Percentiles rank a stretch among this genome's conserved stretches.
Conservation (phyloP, 345 rosid genomes). For the Lumnitzera racemosa region DNA sequence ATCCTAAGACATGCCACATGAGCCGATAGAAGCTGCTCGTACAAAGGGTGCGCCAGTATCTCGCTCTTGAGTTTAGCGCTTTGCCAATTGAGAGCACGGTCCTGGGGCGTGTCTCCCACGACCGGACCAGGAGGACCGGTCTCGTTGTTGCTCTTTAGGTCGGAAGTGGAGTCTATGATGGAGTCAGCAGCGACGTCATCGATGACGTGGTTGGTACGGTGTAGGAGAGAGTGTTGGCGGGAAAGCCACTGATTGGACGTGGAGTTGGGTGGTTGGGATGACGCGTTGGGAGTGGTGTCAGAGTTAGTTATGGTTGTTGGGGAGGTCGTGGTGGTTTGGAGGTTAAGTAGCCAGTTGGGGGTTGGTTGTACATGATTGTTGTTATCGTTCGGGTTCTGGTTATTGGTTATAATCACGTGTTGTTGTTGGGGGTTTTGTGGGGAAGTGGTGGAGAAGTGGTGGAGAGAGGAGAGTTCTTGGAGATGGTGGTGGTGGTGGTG, state of each 20-base stretch:
- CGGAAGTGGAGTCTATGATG: conserved; percentile 28
- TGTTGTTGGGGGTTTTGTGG: too few species aligned
- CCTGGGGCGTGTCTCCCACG: conserved; percentile 25
- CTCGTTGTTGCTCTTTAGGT: conserved; percentile 27
- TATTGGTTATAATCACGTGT: conserved; percentile 33
- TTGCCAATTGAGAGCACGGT: conserved; percentile 68
- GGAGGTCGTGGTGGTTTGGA: conserved; percentile 36
- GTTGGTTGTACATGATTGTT: conserved; percentile 23
- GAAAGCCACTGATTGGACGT: conserved; percentile 65
- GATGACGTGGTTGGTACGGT: conserved; percentile 44
- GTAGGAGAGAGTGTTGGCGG: conserved; percentile 53
- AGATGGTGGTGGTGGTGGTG: conserved; percentile 55
- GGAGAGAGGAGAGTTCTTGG: conserved; percentile 62
- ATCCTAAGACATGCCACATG: conserved; percentile 86
- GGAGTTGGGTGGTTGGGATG: conserved; percentile 27
- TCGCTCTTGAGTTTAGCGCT: conserved; percentile 84
- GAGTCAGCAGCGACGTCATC: conserved; percentile 39
- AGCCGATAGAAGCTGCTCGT: conserved; percentile 86
- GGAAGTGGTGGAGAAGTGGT: conserved; percentile 40
- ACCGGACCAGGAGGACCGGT: conserved; percentile 15
- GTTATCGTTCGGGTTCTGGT: conserved; percentile 29
- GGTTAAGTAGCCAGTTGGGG: conserved; percentile 91
- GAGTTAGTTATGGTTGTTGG: conserved; percentile 17
- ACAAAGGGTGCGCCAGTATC: conserved; percentile 78
- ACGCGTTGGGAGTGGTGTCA: conserved; percentile 30